These are phyloP conservation scores for Umbelopsis sp. DNA, from an alignment of 192 early-diverging fungal genomes.

Conservation along the genomic window DNA sequence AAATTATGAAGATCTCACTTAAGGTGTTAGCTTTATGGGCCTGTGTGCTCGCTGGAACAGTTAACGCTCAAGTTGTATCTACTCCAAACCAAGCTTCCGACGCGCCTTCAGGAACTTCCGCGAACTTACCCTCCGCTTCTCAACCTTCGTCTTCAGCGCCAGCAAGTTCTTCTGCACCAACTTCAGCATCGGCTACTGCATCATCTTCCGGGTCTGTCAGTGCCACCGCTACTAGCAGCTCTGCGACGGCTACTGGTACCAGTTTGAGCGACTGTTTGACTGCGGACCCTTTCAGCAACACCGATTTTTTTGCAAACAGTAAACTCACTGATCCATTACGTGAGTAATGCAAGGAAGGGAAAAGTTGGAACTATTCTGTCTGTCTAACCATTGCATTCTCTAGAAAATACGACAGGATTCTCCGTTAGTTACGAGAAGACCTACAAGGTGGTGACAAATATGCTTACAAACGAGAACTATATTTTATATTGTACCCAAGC, in stretches of 20 bases:
- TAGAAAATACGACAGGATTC: slow-evolving; percentile 37
- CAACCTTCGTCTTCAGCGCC: neutral
- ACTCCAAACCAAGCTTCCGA: neutral
- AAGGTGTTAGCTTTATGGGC: slow-evolving; percentile 1
- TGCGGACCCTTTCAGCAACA: slow-evolving; percentile 6
- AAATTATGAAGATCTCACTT: slow-evolving; percentile 4
- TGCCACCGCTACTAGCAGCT: slow-evolving; percentile 12
- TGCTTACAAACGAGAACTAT: slow-evolving; percentile 32
- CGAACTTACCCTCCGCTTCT: neutral
- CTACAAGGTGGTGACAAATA: slow-evolving; percentile 39
- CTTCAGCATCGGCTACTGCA: slow-evolving; percentile 1
- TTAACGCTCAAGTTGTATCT: slow-evolving; percentile 7
- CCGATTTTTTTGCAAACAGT: slow-evolving; percentile 19
- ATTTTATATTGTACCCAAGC: slow-evolving; percentile 39
- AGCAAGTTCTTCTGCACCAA: neutral
- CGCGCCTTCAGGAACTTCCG: neutral
- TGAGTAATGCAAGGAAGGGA: neutral
- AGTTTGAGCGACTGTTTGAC: slow-evolving; percentile 4
- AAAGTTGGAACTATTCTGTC: neutral
- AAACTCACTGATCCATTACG: neutral
- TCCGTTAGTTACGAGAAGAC: slow-evolving; percentile 29
- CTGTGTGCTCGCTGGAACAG: neutral
- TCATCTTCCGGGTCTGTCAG: slow-evolving; percentile 9
- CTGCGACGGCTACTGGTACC: slow-evolving; percentile 7
- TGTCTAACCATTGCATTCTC: too few species aligned